Conservation (phyloP, 352 stramenopile genomes). For the Phytophthora boehmeriae region DNA sequence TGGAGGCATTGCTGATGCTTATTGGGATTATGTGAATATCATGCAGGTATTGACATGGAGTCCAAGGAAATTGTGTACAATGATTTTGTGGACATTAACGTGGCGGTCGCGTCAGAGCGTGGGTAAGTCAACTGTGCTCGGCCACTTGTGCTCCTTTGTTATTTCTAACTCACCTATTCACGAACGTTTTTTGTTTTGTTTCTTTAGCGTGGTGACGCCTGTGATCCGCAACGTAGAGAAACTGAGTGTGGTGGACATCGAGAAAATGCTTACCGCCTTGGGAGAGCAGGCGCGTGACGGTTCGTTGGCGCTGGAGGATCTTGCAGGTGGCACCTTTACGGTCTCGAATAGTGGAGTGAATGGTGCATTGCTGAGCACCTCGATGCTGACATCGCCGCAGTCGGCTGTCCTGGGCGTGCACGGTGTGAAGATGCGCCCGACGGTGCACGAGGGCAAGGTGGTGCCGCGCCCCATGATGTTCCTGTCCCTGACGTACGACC, state of each 20-base stretch:
- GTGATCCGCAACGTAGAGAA: slow-evolving; percentile 97
- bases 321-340: slow-evolving; percentile 98
- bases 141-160: not conserved
- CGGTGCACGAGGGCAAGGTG: slow-evolving; percentile 93
- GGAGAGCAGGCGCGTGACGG: slow-evolving; percentile 73
- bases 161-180: slow-evolving; percentile 1
- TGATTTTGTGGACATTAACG: slow-evolving; percentile 98
- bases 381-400: slow-evolving; percentile 98
- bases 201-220: slow-evolving; percentile 95
- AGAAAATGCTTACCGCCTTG: slow-evolving; percentile 94
- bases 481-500: slow-evolving; percentile 99
- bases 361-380: slow-evolving; percentile 98
- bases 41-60: slow-evolving; percentile 95
- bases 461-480: slow-evolving; percentile 99
- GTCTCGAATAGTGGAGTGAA: slow-evolving; percentile 98
- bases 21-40: slow-evolving; percentile 4
- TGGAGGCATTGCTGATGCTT: slow-evolving; percentile 6
- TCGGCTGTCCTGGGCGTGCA: slow-evolving; percentile 99
- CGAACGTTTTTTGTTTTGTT: not conserved
- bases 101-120: slow-evolving; percentile 95
- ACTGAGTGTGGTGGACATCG: slow-evolving; percentile 96
- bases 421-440: slow-evolving; percentile 96
- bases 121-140: slow-evolving; percentile 51
- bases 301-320: slow-evolving; percentile 88
- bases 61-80: slow-evolving; percentile 99